Evolutionary conservation across 2,329 filamentous ascomycete species (phyloP).

Genomic region (Arachnopeziza araneosa): DNA sequence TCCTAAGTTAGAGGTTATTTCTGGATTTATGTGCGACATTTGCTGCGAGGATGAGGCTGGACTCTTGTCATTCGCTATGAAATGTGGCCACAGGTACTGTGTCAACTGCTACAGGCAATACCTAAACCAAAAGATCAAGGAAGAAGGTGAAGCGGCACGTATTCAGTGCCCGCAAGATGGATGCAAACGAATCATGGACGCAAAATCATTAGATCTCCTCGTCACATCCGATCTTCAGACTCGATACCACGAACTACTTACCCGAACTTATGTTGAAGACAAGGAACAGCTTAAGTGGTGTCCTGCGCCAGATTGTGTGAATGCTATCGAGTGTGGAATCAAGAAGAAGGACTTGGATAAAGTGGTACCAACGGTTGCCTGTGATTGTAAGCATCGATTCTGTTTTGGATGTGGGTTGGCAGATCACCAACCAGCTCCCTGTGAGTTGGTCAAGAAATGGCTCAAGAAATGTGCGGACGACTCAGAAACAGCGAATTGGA

Average conservation of each 20-base stretch:
- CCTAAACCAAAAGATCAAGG: conserved; percentile 83
- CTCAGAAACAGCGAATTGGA: conserved; percentile 98
- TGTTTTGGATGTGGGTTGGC: conserved; percentile 89
- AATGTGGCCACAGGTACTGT: conserved; percentile 90
- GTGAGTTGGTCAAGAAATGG: conserved; percentile 88
- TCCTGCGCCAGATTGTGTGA: conserved; percentile 93
- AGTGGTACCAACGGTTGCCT: conserved; percentile 86
- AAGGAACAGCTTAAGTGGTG: conserved; percentile 97
- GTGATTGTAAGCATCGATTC: conserved; percentile 78
- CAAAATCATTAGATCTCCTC: conserved; percentile 77
- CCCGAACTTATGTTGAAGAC: conserved; percentile 93
- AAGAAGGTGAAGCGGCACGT: conserved; percentile 89
- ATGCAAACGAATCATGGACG: conserved; percentile 87
- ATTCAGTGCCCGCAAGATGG: conserved; percentile 89
- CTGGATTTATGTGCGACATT: conserved; percentile 86
- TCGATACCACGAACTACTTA: conserved; percentile 80
- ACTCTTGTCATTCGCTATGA: conserved; percentile 84
- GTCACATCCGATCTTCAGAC: conserved; percentile 49
- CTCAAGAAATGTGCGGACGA: conserved; percentile 98
- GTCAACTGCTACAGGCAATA: conserved; percentile 91
- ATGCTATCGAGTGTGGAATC: conserved; percentile 81
- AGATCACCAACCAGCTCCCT: conserved; percentile 92
- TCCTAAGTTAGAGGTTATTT: conserved; percentile 64
- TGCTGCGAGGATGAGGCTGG: conserved; percentile 84
- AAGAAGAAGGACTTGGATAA: conserved; percentile 82